A percentile compares a stretch with the other conserved stretches of the same genome.
phyloP scores from a whole-genome alignment of 768 basidiomycete species.

The Rhodocollybia butyracea region DNA sequence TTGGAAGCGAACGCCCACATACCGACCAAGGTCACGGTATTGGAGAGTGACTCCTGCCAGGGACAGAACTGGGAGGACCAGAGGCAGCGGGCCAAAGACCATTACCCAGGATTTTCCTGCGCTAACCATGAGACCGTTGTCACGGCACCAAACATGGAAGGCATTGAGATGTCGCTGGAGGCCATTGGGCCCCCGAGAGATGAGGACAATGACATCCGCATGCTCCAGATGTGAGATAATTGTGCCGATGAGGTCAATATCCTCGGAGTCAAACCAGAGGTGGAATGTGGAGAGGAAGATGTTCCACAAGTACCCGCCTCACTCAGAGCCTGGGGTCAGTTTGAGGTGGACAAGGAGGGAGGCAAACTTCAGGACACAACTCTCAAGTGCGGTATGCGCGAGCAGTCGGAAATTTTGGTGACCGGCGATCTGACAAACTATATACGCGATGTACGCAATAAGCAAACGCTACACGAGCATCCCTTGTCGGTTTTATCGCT shows the following conservation, averaged over 20 bases:
- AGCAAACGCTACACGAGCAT: too few species aligned
- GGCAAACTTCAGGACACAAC: background rate
- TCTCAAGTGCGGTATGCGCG: background rate
- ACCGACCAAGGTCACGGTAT: background rate
- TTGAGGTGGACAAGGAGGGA: background rate
- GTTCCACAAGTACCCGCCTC: background rate
- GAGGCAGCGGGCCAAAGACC: slow-evolving; percentile 16
- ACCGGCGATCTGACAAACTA: too few species aligned
- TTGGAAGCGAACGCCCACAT: background rate
- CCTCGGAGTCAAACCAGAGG: background rate
- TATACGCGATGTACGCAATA: too few species aligned
- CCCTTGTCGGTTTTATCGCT: too few species aligned
- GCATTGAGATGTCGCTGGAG: slow-evolving; percentile 15
- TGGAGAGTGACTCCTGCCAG: background rate
- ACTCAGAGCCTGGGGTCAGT: background rate
- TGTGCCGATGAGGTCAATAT: slow-evolving; percentile 10
- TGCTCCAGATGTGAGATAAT: slow-evolving; percentile 20
- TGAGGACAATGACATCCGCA: slow-evolving; percentile 17
- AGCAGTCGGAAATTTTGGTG: too few species aligned
- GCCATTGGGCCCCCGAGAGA: slow-evolving; percentile 11
- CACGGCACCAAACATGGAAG: slow-evolving; percentile 14
- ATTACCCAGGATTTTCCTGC: slow-evolving; percentile 13
- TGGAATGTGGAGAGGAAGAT: background rate
- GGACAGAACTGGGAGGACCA: background rate
- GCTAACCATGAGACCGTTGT: slow-evolving; percentile 17